These are phyloP conservation scores for Tylopilus sp. DNA, from an alignment of 768 basidiomycete species.

Conservation along the genomic window DNA sequence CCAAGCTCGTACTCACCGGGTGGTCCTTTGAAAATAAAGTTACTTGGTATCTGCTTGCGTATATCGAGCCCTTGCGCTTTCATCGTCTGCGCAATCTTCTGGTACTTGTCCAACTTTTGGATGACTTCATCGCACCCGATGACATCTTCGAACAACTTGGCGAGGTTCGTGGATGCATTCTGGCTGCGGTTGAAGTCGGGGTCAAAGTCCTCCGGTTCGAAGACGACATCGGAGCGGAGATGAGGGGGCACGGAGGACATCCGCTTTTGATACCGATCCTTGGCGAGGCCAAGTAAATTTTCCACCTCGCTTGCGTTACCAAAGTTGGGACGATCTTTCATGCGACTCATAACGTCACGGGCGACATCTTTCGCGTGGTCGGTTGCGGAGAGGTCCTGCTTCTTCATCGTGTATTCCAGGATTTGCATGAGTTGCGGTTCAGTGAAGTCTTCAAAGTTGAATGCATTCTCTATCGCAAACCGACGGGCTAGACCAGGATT, in stretches of 20 bases:
- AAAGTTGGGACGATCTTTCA: conserved; percentile 52
- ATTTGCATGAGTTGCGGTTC: conserved; percentile 49
- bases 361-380: conserved; percentile 55
- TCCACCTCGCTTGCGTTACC: conserved; percentile 66
- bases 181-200: conserved; percentile 51
- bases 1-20: conserved; percentile 42
- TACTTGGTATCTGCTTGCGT: conserved; percentile 54
- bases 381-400: conserved; percentile 56
- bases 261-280: conserved; percentile 44
- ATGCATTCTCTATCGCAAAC: conserved; percentile 66
- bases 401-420: conserved; percentile 52
- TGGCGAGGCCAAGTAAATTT: conserved; percentile 52
- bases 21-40: conserved; percentile 70
- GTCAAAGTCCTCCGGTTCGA: conserved; percentile 56
- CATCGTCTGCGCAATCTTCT: conserved; percentile 44
- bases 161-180: conserved; percentile 48
- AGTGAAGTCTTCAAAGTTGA: conserved; percentile 64
- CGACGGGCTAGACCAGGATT: conserved; percentile 66
- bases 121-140: conserved; percentile 58
- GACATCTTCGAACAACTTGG: conserved; percentile 57
- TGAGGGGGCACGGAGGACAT: conserved; percentile 23
- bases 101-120: conserved; percentile 46
- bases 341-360: conserved; percentile 39
- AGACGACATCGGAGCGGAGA: conserved; percentile 26
- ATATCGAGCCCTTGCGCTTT: conserved; percentile 41